Evolutionary conservation across 768 basidiomycete genomes (phyloP), one percentile per base, ranked within the genome.

Genomic region (Pisolithus orientalis): DNA sequence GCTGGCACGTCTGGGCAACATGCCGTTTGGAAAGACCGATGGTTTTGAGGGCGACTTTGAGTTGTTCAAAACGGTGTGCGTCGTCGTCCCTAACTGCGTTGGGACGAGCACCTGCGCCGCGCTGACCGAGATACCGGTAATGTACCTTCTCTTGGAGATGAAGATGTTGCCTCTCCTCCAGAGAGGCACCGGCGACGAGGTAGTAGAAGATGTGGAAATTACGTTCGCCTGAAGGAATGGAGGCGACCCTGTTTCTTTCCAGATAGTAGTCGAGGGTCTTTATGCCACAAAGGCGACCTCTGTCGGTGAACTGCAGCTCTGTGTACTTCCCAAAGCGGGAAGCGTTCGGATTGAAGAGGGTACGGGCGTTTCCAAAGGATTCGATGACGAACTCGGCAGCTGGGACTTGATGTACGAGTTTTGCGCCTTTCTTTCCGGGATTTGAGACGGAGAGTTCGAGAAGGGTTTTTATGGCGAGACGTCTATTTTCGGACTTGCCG

Each of bases 181-280:
- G 63, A 0, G 87, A 83, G 1, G 94, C 93, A 25, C 96, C 95
- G 0, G 92, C 87, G 53, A 94, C 84, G 62, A 99, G 82, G 67
- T 96, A 96, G 66, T 98, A 97, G 70, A 98, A 96, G 34, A 95
- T 93, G 68, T 99, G 94, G 66, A 98, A 97, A 59, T 96, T 97
- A 10, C 94, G 83, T 69, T 99, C 94, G 50, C 93, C 94, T 0
- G 86, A 89, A 0, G 91, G 89, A 0, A 89, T 81, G 21, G 83
- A 82, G 6, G 91, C 80, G n/a, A 97, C 92, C 9, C 94, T 84
- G 59, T 85, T 90, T 50, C 90, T 77, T 67, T 97, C 93, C 48
- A 99, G 80, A 70, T 95, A 95, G 72, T 99, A 97, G 65, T 97
- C 94, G 57, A 98, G 83, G 0, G 93, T 94, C 69, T 98, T 98